These are phyloP conservation scores for Brassica balearica DNA, from an alignment of 441 rosid genomes.

Conservation along the genomic window DNA sequence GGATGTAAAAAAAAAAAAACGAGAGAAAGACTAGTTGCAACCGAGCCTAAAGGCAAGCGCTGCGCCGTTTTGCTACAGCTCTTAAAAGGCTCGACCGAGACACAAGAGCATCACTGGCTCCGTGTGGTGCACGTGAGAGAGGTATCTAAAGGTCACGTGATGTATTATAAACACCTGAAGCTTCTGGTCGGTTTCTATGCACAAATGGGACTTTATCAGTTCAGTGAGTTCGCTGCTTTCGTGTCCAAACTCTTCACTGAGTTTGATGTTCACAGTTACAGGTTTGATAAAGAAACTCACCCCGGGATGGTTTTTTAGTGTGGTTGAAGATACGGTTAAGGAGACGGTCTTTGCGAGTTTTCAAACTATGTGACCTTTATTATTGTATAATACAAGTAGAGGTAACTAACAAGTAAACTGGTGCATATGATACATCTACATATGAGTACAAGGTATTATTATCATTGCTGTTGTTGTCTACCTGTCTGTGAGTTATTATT, in stretches of 20 bases:
- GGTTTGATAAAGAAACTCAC: slow-evolving; percentile 70
- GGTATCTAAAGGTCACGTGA: slow-evolving; percentile 72
- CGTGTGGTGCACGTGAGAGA: slow-evolving; percentile 85
- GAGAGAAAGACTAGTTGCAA: neutral
- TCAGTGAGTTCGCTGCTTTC: slow-evolving; percentile 67
- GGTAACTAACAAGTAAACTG: neutral
- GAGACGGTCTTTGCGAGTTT: slow-evolving; percentile 51
- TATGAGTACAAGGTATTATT: slow-evolving; percentile 26
- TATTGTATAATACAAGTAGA: too few species aligned
- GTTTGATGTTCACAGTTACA: slow-evolving; percentile 56
- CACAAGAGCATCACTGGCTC: slow-evolving; percentile 86
- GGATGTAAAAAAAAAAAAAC: neutral
- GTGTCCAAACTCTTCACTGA: slow-evolving; percentile 73
- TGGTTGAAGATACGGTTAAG: slow-evolving; percentile 64
- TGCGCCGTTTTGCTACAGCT: slow-evolving; percentile 57
- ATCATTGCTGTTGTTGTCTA: neutral
- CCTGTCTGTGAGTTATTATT: slow-evolving; percentile 14
- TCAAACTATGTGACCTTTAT: too few species aligned
- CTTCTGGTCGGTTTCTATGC: slow-evolving; percentile 83
- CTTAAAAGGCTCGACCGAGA: slow-evolving; percentile 28
- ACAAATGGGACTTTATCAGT: slow-evolving; percentile 80
- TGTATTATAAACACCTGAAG: slow-evolving; percentile 66
- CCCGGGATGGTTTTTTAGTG: slow-evolving; percentile 68
- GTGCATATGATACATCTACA: slow-evolving; percentile 16
- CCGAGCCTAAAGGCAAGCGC: too few species aligned